phyloP scores from a whole-genome alignment of 2,329 filamentous ascomycete species.

The Talaromyces sp. region DNA sequence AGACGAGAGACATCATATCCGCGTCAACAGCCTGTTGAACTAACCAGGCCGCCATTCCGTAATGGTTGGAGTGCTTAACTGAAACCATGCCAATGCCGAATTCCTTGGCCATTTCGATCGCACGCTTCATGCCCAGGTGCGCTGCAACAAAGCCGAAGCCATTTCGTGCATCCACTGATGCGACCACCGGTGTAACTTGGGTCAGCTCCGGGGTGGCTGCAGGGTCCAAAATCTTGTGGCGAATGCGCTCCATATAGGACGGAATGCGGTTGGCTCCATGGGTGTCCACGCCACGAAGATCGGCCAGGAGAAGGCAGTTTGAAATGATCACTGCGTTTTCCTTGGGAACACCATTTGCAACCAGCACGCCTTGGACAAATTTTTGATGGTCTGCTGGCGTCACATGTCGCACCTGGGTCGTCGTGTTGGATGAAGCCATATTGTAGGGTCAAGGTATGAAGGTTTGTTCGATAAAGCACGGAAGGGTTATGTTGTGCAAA shows the following conservation, averaged over 20 bases:
- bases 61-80: slow-evolving; percentile 74
- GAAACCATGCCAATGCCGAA: slow-evolving; percentile 70
- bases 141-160: slow-evolving; percentile 72
- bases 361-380: too few species aligned
- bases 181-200: slow-evolving; percentile 65
- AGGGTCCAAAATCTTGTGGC: slow-evolving; percentile 62
- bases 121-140: slow-evolving; percentile 59
- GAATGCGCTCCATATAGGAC: slow-evolving; percentile 70
- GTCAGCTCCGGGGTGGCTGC: slow-evolving; percentile 53
- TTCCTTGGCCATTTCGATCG: slow-evolving; percentile 60
- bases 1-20: slow-evolving; percentile 64
- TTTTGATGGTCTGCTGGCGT: too few species aligned
- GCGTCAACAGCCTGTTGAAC: slow-evolving; percentile 72
- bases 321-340: too few species aligned
- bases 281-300: slow-evolving; percentile 73
- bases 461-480: too few species aligned
- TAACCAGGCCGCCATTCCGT: slow-evolving; percentile 77
- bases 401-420: too few species aligned
- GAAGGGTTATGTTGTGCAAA: too few species aligned
- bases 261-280: slow-evolving; percentile 75
- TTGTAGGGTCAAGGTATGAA: too few species aligned
- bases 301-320: slow-evolving; percentile 64
- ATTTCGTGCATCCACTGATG: slow-evolving; percentile 63
- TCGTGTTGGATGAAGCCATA: too few species aligned
- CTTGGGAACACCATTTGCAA: too few species aligned